These are phyloP conservation scores for Globisporangium alternatum DNA, from an alignment of 352 stramenopile genomes.

Conservation along the genomic window DNA sequence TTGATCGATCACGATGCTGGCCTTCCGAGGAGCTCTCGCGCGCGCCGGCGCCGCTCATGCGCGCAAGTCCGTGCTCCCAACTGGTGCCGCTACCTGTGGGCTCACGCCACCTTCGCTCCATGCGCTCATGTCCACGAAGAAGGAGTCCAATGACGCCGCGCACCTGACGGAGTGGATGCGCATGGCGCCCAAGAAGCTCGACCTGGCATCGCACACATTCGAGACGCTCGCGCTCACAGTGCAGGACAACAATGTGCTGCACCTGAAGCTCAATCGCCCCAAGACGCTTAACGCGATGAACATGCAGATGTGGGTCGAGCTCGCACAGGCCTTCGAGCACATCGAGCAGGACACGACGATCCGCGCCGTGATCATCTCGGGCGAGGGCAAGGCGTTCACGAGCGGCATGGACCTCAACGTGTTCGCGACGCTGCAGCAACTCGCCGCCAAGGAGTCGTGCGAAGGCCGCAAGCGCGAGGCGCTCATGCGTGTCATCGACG, in stretches of 20 bases:
- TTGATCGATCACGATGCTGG: slow-evolving; percentile 5
- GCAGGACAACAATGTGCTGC: slow-evolving; percentile 51
- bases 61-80: neutral
- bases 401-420: slow-evolving; percentile 89
- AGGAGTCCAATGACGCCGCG: slow-evolving; percentile 33
- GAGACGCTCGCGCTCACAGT: slow-evolving; percentile 54
- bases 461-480: slow-evolving; percentile 79
- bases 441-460: slow-evolving; percentile 57
- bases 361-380: slow-evolving; percentile 74
- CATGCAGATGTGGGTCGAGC: slow-evolving; percentile 88
- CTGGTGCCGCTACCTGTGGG: neutral
- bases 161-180: slow-evolving; percentile 62
- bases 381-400: slow-evolving; percentile 77
- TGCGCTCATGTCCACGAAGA: slow-evolving; percentile 11
- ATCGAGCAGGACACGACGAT: slow-evolving; percentile 67
- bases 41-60: slow-evolving; percentile 4
- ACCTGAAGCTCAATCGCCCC: slow-evolving; percentile 81
- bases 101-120: neutral
- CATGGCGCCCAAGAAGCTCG: slow-evolving; percentile 30
- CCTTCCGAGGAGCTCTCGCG: slow-evolving; percentile 4
- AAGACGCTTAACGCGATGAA: slow-evolving; percentile 87
- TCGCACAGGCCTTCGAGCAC: slow-evolving; percentile 62
- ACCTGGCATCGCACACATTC: slow-evolving; percentile 36
- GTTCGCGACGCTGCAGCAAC: slow-evolving; percentile 73
- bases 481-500: slow-evolving; percentile 74